A percentile compares a stretch with the other conserved stretches of the same genome.
These are phyloP conservation scores for Berkeleyomyces rouxiae DNA, from an alignment of 2,329 filamentous ascomycete genomes.

Conservation along the genomic window DNA sequence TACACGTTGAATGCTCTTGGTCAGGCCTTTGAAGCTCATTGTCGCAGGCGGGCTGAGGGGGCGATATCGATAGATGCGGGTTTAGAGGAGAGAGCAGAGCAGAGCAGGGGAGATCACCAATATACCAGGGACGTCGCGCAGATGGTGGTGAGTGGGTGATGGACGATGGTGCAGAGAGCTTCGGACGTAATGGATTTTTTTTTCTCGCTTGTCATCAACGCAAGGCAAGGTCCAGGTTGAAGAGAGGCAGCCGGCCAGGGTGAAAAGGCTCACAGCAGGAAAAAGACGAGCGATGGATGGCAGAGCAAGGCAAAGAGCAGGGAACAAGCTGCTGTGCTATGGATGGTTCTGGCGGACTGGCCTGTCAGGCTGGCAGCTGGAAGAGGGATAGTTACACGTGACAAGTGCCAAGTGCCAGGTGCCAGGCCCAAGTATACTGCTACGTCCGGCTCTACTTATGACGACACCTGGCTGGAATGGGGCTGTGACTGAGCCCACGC, in stretches of 20 bases:
- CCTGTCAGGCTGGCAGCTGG: neutral
- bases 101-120: neutral
- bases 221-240: neutral
- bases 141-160: neutral
- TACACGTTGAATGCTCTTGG: constrained; percentile 77
- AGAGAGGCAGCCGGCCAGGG: constrained; percentile 10
- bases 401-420: neutral
- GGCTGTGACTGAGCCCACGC: no score
- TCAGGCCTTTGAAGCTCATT: constrained; percentile 97
- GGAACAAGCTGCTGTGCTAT: neutral
- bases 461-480: no score
- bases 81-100: neutral
- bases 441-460: no score
- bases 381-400: neutral
- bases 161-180: neutral
- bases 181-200: constrained; percentile 1
- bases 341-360: neutral
- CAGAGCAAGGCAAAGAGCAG: neutral
- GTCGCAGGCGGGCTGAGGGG: constrained; percentile 14
- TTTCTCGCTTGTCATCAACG: neutral
- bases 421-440: neutral
- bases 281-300: neutral
- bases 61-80: neutral
- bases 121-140: no score
- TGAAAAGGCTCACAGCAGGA: constrained; percentile 4